phyloP scores from a whole-genome alignment of 2,329 filamentous ascomycete species.

The Pseudocercospora musae region DNA sequence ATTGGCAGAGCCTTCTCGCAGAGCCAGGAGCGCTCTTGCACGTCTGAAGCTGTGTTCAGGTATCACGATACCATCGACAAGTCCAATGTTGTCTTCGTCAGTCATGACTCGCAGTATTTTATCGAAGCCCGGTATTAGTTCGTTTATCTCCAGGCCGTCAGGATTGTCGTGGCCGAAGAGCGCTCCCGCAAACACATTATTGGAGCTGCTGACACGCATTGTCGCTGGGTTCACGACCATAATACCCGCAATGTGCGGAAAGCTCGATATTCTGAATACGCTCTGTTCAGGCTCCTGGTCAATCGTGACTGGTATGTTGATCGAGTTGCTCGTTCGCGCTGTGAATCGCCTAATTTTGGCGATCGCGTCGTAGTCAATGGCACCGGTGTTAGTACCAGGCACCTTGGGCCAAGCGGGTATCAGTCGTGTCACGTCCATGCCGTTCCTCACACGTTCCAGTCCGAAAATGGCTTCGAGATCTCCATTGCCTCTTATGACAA shows the following conservation, averaged over 20 bases:
- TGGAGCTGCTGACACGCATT: conserved; percentile 83
- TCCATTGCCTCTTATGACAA: conserved; percentile 67
- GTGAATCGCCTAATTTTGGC: conserved; percentile 75
- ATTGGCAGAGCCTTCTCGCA: conserved; percentile 79
- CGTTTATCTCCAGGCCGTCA: conserved; percentile 73
- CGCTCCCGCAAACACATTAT: conserved; percentile 88
- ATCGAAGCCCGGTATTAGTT: conserved; percentile 83
- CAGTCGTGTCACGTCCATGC: conserved; percentile 72
- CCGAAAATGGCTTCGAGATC: conserved; percentile 86
- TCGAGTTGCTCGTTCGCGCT: conserved; percentile 69
- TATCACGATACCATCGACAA: conserved; percentile 92
- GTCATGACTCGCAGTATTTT: conserved; percentile 75
- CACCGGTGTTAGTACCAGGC: conserved; percentile 66
- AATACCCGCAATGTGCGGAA: conserved; percentile 96
- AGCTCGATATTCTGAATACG: conserved; percentile 82
- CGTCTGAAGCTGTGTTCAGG: conserved; percentile 94
- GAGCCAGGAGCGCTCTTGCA: conserved; percentile 76
- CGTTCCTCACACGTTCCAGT: conserved; percentile 60
- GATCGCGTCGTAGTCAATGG: conserved; percentile 75
- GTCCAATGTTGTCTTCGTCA: conserved; percentile 77
- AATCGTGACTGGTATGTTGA: conserved; percentile 81
- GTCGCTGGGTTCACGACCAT: conserved; percentile 80
- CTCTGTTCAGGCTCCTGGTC: conserved; percentile 67
- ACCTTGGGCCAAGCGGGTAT: conserved; percentile 80
- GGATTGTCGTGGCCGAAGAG: conserved; percentile 86